phyloP scores from a whole-genome alignment of 2,329 filamentous ascomycete genomes.

The Penicillium sp. region DNA sequence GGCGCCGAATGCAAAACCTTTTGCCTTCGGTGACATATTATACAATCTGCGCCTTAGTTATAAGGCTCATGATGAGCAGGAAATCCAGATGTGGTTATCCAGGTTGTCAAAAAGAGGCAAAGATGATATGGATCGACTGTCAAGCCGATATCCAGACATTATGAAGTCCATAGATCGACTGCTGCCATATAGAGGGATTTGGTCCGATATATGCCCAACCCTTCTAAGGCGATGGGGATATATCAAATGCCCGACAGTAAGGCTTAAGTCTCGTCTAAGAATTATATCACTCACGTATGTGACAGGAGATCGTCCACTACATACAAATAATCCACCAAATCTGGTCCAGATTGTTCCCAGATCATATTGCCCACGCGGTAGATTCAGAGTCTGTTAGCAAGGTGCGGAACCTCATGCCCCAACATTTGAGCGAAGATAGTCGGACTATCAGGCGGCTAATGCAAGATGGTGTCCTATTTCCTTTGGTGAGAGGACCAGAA shows the following conservation, averaged over 20 bases:
- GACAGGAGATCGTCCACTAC: slow-evolving; percentile 2
- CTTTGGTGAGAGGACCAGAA: neutral
- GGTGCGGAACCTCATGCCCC: neutral
- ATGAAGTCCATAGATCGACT: neutral
- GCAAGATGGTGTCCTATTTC: neutral
- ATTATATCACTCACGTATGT: no score
- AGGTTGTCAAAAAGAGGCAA: neutral
- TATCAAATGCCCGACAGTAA: slow-evolving; percentile 3
- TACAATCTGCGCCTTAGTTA: neutral
- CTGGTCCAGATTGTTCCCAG: slow-evolving; percentile 3
- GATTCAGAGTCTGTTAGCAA: neutral
- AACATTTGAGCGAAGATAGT: neutral
- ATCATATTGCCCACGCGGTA: neutral
- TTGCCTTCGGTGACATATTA: neutral
- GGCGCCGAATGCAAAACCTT: slow-evolving; percentile 1
- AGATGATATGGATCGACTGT: neutral
- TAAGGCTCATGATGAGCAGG: neutral
- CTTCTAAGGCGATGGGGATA: neutral
- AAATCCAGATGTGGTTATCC: neutral
- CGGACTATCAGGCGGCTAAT: neutral
- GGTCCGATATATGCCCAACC: neutral
- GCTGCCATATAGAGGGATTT: neutral
- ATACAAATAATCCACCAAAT: neutral
- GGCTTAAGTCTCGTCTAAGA: no score
- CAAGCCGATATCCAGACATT: neutral